phyloP scores from a whole-genome alignment of 257 asterid species.

The Cruciata laevipes region DNA sequence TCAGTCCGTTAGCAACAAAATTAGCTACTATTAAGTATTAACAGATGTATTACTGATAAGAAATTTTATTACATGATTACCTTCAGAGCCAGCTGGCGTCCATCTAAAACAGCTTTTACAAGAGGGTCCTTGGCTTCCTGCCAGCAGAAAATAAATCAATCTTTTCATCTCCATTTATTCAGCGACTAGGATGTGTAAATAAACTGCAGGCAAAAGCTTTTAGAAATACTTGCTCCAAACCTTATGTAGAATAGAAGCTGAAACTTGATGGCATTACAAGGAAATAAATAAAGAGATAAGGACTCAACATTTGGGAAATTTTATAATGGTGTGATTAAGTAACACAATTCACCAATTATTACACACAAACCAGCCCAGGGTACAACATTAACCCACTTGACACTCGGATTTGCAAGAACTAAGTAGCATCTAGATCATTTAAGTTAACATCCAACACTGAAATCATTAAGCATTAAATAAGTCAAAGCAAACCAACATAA shows the following conservation, averaged over 20 bases:
- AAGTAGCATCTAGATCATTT: background rate
- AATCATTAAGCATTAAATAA: conserved; percentile 1
- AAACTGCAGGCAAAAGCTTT: conserved; percentile 1
- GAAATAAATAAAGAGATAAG: background rate
- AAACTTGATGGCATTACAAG: background rate
- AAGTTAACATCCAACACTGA: background rate
- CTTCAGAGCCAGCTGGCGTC: conserved; percentile 97
- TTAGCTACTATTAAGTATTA: background rate
- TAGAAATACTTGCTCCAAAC: background rate
- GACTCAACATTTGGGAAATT: background rate
- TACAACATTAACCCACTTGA: background rate
- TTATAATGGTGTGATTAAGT: background rate
- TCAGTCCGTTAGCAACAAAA: conserved; percentile 1
- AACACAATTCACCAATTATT: background rate
- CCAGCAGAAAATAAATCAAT: background rate
- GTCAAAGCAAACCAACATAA: conserved; percentile 1
- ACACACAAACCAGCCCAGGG: background rate
- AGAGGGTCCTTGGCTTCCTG: conserved; percentile 87
- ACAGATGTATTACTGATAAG: background rate
- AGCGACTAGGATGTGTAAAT: background rate
- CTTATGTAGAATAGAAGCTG: background rate
- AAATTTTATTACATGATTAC: conserved; percentile 23
- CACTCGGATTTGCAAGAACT: background rate
- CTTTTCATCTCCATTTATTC: background rate
- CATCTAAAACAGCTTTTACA: conserved; percentile 94